Percentiles rank a stretch among this genome's conserved stretches.
Conservation (phyloP, 768 basidiomycete genomes). For the Leccinum aurantiacum region DNA sequence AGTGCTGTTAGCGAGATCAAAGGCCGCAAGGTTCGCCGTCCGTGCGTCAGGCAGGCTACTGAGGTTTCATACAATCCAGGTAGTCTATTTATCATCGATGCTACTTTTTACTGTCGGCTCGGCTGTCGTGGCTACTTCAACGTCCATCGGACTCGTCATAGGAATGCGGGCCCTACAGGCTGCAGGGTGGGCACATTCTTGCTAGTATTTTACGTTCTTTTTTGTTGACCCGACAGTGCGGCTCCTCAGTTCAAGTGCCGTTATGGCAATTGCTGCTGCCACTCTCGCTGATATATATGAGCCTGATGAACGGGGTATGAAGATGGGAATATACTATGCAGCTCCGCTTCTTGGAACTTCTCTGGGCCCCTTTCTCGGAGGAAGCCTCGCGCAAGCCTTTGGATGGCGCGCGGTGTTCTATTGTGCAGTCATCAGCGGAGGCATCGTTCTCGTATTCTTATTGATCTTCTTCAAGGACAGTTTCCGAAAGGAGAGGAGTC, state of each 20-base stretch:
- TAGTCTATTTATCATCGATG: slow-evolving; percentile 57
- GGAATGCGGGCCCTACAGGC: slow-evolving; percentile 69
- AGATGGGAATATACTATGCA: slow-evolving; percentile 82
- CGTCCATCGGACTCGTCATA: slow-evolving; percentile 57
- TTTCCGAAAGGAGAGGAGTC: slow-evolving; percentile 78
- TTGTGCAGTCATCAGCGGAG: slow-evolving; percentile 67
- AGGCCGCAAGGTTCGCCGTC: slow-evolving; percentile 58
- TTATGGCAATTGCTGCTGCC: slow-evolving; percentile 72
- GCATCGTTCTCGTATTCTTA: slow-evolving; percentile 54
- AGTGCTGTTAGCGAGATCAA: slow-evolving; percentile 71
- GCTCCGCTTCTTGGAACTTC: slow-evolving; percentile 73
- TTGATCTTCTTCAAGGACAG: slow-evolving; percentile 75
- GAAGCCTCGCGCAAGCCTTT: slow-evolving; percentile 61
- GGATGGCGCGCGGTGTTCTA: slow-evolving; percentile 87
- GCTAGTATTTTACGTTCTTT: not conserved
- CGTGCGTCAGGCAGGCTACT: not conserved
- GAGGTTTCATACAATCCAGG: slow-evolving; percentile 28
- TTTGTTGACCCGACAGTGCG: not conserved
- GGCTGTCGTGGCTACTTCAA: slow-evolving; percentile 55
- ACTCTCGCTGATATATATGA: slow-evolving; percentile 82
- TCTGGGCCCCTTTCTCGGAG: slow-evolving; percentile 70
- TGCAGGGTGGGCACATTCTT: slow-evolving; percentile 43
- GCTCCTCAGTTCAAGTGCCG: slow-evolving; percentile 55
- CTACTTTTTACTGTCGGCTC: slow-evolving; percentile 56
- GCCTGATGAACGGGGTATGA: slow-evolving; percentile 72